Percentiles rank a stretch among this genome's conserved stretches.
Evolutionary conservation across 2,329 filamentous ascomycete species (phyloP).

Genomic region (Verticillium nubilum): DNA sequence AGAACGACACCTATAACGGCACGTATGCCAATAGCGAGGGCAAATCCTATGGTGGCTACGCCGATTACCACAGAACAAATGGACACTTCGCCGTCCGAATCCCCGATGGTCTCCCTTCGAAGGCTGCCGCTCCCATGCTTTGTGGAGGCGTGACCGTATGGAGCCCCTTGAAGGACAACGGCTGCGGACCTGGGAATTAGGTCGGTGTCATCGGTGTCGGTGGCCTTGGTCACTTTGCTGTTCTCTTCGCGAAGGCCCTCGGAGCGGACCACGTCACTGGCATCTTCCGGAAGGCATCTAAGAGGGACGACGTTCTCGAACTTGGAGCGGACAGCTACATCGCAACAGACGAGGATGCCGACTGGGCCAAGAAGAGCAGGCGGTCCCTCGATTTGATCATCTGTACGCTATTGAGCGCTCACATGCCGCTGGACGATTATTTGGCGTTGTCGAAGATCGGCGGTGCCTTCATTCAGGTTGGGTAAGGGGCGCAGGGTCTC

Average conservation of each 20-base stretch:
- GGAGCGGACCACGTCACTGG: slow-evolving; percentile 4
- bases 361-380: slow-evolving; percentile 48
- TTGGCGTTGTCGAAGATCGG: slow-evolving; percentile 50
- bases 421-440: slow-evolving; percentile 48
- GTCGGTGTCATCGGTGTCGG: slow-evolving; percentile 16
- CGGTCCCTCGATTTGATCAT: slow-evolving; percentile 53
- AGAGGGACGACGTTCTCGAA: slow-evolving; percentile 7
- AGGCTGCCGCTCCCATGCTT: slow-evolving; percentile 4
- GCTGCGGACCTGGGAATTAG: slow-evolving; percentile 23
- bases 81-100: slow-evolving; percentile 34
- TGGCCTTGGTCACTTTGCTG: slow-evolving; percentile 18
- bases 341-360: slow-evolving; percentile 31
- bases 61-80: slow-evolving; percentile 41
- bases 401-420: slow-evolving; percentile 42
- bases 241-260: slow-evolving; percentile 11
- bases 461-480: slow-evolving; percentile 56
- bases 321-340: slow-evolving; percentile 14
- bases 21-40: slow-evolving; percentile 53
- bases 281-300: neutral
- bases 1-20: slow-evolving; percentile 54
- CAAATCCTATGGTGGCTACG: slow-evolving; percentile 56
- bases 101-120: neutral
- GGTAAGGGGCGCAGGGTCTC: neutral
- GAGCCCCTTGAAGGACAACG: slow-evolving; percentile 14
- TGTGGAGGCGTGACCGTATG: slow-evolving; percentile 20